Percentiles rank a stretch among this genome's conserved stretches.
Evolutionary conservation across 2,329 filamentous ascomycete species (phyloP).

Genomic region (Elsinoe necatrix): DNA sequence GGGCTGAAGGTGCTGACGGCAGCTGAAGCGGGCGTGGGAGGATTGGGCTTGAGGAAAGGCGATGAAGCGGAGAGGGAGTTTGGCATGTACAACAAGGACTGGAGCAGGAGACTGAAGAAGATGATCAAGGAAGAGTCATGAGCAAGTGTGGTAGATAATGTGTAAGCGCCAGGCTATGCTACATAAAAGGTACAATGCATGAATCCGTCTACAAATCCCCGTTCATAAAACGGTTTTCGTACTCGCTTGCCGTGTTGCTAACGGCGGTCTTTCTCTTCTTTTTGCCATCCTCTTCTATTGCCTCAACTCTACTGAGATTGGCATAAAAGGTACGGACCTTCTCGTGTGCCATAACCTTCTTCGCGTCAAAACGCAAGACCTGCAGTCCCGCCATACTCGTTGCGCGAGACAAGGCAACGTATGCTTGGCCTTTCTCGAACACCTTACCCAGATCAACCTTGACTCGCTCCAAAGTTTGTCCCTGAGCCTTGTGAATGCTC

Average conservation of each 20-base stretch:
- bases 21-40: neutral
- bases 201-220: conserved; percentile 11
- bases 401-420: conserved; percentile 89
- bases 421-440: conserved; percentile 96
- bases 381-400: conserved; percentile 80
- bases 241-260: conserved; percentile 23
- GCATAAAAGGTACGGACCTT: conserved; percentile 79
- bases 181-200: neutral
- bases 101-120: conserved; percentile 3
- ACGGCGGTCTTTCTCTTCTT: conserved; percentile 24
- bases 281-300: conserved; percentile 24
- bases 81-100: conserved; percentile 10
- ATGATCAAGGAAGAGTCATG: conserved; percentile 3
- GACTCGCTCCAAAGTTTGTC: conserved; percentile 85
- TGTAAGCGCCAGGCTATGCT: neutral
- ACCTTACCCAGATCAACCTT: conserved; percentile 88
- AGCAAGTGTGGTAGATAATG: neutral
- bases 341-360: conserved; percentile 89
- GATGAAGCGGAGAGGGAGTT: conserved; percentile 2
- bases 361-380: conserved; percentile 78
- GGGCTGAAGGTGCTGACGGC: conserved; percentile 2
- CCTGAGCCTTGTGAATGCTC: conserved; percentile 96
- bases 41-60: conserved; percentile 4
- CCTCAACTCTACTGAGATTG: conserved; percentile 65
- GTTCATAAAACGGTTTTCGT: conserved; percentile 27